Conservation (phyloP, 2,329 filamentous ascomycete species). For the Passalora sequoiae region DNA sequence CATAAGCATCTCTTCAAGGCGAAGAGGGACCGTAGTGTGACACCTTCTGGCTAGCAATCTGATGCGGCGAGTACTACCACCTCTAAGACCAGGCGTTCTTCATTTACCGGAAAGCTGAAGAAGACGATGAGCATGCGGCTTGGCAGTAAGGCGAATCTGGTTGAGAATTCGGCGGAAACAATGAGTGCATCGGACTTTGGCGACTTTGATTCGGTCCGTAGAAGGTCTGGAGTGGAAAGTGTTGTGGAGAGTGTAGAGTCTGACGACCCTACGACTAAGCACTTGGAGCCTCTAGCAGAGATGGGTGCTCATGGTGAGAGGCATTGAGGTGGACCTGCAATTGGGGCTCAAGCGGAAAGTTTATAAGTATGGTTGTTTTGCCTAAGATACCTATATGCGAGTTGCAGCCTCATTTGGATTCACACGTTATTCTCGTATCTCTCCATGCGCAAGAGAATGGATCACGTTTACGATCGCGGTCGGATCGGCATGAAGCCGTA, state of each 20-base stretch:
- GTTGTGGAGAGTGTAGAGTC: conserved; percentile 2
- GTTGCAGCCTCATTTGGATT: conserved; percentile 9
- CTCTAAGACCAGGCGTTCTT: not conserved
- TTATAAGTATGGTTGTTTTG: not conserved
- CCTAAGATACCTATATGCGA: conserved; percentile 9
- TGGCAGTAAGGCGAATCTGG: conserved; percentile 1
- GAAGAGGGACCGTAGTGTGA: conserved; percentile 30
- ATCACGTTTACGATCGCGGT: too few relatives aligned
- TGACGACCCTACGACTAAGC: not conserved
- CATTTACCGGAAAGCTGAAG: not conserved
- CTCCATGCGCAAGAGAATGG: too few relatives aligned
- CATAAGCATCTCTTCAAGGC: conserved; percentile 26
- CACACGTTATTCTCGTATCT: too few relatives aligned
- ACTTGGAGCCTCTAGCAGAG: too few relatives aligned
- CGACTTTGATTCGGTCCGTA: not conserved
- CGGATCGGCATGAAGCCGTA: too few relatives aligned
- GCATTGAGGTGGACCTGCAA: not conserved
- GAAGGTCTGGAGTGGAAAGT: not conserved
- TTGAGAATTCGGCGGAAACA: too few relatives aligned
- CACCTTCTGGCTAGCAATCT: conserved; percentile 25
- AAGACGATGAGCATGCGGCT: not conserved
- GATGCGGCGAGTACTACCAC: conserved; percentile 2
- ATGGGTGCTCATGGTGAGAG: not conserved
- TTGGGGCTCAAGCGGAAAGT: too few relatives aligned
- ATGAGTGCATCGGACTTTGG: not conserved